Base-by-base conservation (phyloP, 2,329 filamentous ascomycete genomes). In the Geosmithia putterillii region DNA sequence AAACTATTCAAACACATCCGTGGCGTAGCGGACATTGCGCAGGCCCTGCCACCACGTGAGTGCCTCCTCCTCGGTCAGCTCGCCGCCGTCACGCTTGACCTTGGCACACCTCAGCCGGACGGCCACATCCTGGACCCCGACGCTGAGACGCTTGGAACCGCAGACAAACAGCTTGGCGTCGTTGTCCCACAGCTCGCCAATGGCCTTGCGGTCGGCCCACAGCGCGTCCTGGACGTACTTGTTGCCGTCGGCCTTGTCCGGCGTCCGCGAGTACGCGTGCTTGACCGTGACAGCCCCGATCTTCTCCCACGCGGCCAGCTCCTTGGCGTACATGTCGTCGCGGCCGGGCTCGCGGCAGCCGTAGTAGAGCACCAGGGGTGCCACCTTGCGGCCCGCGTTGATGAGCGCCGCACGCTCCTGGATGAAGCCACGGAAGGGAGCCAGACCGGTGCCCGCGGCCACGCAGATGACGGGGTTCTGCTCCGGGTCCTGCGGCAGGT, bases 111-210 rank as follows among this genome's bases (percentile, higher is more conserved):
- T 32, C 17, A 52, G 37, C 46, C 23, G 45, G 17, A 51, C 50
- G 14, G 58, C 45, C 15, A 48, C 49, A 43, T 61, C 57, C 44
- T 62, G 58, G 4, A 72, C 62, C 1, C 55, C 62, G 37, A 66
- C 61, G 2, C 62, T 67, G 3, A 73, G 57, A 7, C 53, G 54
- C 12, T 64, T 59, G 35, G 69, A 71, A 0, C 80, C 79, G 52
- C 79, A 83, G 0, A 83, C 73, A 53, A 73, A 83, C 4, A 81
- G 58, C 52, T 72, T 71, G 1, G 75, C 61, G 0, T 60, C 62
- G 8, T 40, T 12, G 9, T 55, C 46, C 64, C 64, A 67, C 35
- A 65, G 48, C n/a, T 38, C 46, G 39, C 48, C 44, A 5, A 65
- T 46, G 4, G 59, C 56, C 6, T 48, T 50, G 6, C 54, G 44